Evolutionary conservation across 345 rosid genomes (phyloP), one percentile per base, ranked within the genome.

Genomic region (Sonneratia alba): DNA sequence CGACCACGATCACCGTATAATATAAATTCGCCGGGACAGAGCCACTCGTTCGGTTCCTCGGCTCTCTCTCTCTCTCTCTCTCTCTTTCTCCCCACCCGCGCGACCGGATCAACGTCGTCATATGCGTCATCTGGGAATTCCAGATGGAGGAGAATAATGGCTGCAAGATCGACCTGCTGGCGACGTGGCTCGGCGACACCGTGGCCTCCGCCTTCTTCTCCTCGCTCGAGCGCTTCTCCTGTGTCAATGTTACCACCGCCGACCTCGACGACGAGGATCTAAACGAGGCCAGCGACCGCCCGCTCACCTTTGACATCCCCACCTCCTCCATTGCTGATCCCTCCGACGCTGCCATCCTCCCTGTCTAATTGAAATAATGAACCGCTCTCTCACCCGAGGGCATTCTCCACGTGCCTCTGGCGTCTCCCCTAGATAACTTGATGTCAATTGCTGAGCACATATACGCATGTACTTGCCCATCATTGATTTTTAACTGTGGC

Each of bases 181-280:
- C 96, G 22, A 77, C 68, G 80, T 88, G 96, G 97, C 80, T 91
- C 74, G 78, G 93, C 83, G 65, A 90, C 81, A 76, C 88, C 74
- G 93, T 93, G 0, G 79, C 81, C 70, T 83, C 94, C 79, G 96
- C 96, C 73, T 93, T 91, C 82, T 93, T 93, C 80, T 86, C 91
- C 2, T 93, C 97, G 36, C 88, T 91, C 4, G 97, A 93, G 74
- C 98, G 97, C 27, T 93, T 84, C 83, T 81, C 97, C 56, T 91
- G 98, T 81, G 97, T 93, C 75, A 91, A 91, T 48, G 79, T 91
- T 24, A 51, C 87, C 21, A 93, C 93, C 74, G 79, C 73, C 72
- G 89, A 87, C 71, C 80, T 71, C 40, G 95, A 89, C 71, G 98
- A 89, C 65, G 98, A 85, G 24, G 81, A 78, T 27, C 79, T 77